These are phyloP conservation scores for Globisporangium viniferum DNA, from an alignment of 352 stramenopile genomes.

Conservation along the genomic window DNA sequence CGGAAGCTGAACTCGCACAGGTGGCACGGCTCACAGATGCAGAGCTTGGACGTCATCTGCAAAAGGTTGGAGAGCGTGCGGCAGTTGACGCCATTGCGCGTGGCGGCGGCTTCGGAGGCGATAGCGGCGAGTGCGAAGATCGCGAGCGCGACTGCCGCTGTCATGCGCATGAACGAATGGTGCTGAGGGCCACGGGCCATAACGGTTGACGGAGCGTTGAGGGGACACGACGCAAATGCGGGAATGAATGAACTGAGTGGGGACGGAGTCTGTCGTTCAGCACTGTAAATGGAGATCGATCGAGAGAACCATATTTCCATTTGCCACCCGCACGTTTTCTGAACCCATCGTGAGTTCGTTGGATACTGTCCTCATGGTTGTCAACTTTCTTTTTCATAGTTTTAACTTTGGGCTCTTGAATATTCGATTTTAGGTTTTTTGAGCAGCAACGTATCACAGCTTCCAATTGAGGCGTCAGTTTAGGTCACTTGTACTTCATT, in stretches of 20 bases:
- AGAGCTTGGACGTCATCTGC: conserved; percentile 22
- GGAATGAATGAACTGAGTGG: background rate
- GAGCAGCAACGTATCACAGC: no score
- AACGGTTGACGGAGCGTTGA: background rate
- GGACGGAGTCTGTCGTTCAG: background rate
- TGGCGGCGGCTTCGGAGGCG: background rate
- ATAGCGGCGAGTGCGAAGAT: background rate
- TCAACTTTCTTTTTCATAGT: background rate
- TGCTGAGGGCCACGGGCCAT: background rate
- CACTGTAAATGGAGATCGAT: background rate
- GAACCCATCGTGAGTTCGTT: background rate
- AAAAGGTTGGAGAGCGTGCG: conserved; percentile 9
- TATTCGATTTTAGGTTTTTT: conserved; percentile 2
- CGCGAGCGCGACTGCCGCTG: background rate
- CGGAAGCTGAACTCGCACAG: conserved; percentile 29
- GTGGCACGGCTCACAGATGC: conserved; percentile 38
- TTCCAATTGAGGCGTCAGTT: background rate
- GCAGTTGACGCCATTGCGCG: conserved; percentile 12
- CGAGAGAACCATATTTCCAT: background rate
- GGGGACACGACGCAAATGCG: background rate
- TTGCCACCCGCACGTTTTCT: background rate
- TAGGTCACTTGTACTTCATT: background rate
- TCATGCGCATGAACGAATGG: background rate
- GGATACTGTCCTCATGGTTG: background rate
- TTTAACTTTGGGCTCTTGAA: background rate